Percentiles rank a stretch among this genome's conserved stretches.
phyloP scores from a whole-genome alignment of 202 grass and related monocot genomes.

The Elaeis oleifera region DNA sequence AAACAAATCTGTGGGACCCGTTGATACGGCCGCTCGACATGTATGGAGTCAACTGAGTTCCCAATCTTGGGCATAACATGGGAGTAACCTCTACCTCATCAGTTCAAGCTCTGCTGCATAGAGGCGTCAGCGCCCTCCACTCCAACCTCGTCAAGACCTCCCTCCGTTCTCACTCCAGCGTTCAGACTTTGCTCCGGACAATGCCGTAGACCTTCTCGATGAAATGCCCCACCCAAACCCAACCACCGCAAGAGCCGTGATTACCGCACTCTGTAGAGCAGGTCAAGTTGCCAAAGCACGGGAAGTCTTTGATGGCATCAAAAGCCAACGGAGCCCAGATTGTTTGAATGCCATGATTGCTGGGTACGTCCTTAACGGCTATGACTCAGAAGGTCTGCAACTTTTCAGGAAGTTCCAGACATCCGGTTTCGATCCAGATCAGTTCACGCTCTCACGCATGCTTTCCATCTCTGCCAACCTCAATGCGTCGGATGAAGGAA shows the following conservation, averaged over 20 bases:
- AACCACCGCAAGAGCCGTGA: background rate
- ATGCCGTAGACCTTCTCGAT: background rate
- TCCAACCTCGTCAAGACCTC: too few relatives aligned
- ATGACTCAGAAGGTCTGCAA: background rate
- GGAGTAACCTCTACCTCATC: too few relatives aligned
- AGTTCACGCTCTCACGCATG: slow-evolving; percentile 10
- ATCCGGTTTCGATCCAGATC: background rate
- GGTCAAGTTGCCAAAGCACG: background rate
- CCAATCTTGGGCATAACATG: too few relatives aligned
- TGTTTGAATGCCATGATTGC: slow-evolving; percentile 2
- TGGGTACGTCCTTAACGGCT: background rate
- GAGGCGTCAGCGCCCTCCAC: background rate
- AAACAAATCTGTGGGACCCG: too few relatives aligned
- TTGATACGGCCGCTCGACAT: too few relatives aligned
- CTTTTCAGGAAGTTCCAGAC: slow-evolving; percentile 10
- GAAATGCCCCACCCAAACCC: slow-evolving; percentile 19
- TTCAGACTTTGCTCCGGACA: background rate
- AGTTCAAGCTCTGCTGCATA: background rate
- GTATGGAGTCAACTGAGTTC: too few relatives aligned
- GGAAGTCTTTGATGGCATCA: background rate
- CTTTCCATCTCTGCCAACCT: background rate
- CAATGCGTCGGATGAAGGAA: slow-evolving; percentile 10
- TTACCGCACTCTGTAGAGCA: background rate
- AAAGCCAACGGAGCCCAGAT: background rate
- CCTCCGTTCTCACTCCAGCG: too few relatives aligned